phyloP scores from a whole-genome alignment of 805 yeast genomes.

The Yarrowia sp. region DNA sequence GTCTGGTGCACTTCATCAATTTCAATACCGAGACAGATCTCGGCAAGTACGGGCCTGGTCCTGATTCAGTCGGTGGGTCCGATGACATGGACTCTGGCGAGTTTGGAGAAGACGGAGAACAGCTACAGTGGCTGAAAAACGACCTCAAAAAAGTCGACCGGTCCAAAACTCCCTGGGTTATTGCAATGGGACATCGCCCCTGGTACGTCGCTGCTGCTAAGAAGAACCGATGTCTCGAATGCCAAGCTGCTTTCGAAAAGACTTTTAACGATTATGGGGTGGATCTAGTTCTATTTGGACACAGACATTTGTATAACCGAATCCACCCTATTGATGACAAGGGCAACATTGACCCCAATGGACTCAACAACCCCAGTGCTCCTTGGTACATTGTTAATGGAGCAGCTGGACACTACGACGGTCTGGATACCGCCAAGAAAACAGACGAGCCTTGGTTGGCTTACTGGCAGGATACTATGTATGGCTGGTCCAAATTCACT shows the following conservation, averaged over 20 bases:
- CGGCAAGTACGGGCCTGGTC: conserved; percentile 31
- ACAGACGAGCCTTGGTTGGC: conserved; percentile 22
- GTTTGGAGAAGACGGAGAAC: conserved; percentile 30
- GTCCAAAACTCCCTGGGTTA: conserved; percentile 34
- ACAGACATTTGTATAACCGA: conserved; percentile 34
- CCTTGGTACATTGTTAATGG: conserved; percentile 38
- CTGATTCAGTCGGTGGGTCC: conserved; percentile 26
- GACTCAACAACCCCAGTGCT: conserved; percentile 34
- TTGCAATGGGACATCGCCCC: conserved; percentile 36
- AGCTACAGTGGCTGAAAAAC: conserved; percentile 34
- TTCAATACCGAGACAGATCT: conserved; percentile 37
- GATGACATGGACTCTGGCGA: conserved; percentile 25
- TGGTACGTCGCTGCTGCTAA: conserved; percentile 35
- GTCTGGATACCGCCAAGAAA: conserved; percentile 30
- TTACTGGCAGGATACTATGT: conserved; percentile 25
- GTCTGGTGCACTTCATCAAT: conserved; percentile 36
- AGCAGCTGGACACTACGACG: conserved; percentile 37
- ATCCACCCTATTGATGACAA: conserved; percentile 31
- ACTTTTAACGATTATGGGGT: conserved; percentile 30
- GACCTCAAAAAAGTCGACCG: conserved; percentile 36
- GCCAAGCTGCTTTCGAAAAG: conserved; percentile 33
- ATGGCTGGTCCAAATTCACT: conserved; percentile 36
- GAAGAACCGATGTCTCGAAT: conserved; percentile 28
- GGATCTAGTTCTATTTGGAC: conserved; percentile 33
- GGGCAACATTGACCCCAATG: conserved; percentile 32